Percentiles rank a stretch among this genome's conserved stretches.
These are phyloP conservation scores for Aplosporella prunicola DNA, from an alignment of 2,329 filamentous ascomycete genomes.

Conservation along the genomic window DNA sequence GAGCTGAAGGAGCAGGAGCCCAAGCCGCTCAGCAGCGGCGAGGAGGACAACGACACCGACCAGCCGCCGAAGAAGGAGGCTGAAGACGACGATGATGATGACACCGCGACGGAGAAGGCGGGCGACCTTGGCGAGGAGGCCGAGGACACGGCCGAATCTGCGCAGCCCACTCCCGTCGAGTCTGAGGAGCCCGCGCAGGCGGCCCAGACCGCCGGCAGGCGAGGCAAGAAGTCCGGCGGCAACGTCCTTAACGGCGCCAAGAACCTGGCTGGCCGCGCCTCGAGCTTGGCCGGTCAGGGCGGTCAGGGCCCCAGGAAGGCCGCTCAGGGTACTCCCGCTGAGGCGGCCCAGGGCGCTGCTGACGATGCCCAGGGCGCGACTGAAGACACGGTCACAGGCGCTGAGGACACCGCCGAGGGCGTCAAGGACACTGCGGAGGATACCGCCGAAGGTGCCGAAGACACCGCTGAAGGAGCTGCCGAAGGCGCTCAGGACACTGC, in stretches of 20 bases:
- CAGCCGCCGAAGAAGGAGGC: conserved; percentile 28
- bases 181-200: conserved; percentile 5
- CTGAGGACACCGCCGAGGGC: conserved; percentile 24
- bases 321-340: conserved; percentile 29
- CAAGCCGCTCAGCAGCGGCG: conserved; percentile 36
- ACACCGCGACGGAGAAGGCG: conserved; percentile 37
- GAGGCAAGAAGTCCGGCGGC: conserved; percentile 7
- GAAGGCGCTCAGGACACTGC: conserved; percentile 16
- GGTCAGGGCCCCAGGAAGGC: conserved; percentile 28
- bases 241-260: conserved; percentile 14
- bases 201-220: too few species aligned
- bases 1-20: conserved; percentile 38
- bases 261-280: conserved; percentile 38
- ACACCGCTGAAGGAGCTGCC: conserved; percentile 19
- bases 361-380: conserved; percentile 18
- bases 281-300: conserved; percentile 36
- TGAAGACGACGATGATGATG: conserved; percentile 36
- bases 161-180: conserved; percentile 12
- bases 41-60: conserved; percentile 24
- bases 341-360: conserved; percentile 16
- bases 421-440: conserved; percentile 22
- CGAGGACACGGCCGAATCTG: conserved; percentile 21
- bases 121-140: conserved; percentile 24
- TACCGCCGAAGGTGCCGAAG: conserved; percentile 19
- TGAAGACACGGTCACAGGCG: conserved; percentile 26